phyloP scores from a whole-genome alignment of 2,329 filamentous ascomycete species.

The Teratosphaeria epicoccoides region DNA sequence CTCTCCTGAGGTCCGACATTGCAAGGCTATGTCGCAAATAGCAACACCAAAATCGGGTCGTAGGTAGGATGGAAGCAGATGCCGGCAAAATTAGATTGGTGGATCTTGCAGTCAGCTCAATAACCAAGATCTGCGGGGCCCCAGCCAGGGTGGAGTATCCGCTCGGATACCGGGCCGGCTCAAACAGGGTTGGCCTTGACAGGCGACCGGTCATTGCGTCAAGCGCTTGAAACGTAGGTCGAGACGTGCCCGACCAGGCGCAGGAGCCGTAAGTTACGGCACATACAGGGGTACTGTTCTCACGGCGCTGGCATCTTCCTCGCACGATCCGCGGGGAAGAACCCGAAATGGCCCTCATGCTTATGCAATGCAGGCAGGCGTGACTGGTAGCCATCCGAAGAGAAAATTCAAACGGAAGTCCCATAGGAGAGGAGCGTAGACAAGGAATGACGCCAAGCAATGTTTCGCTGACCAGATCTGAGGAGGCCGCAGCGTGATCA shows the following conservation, averaged over 20 bases:
- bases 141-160: neutral
- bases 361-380: neutral
- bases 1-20: no score
- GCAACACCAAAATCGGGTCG: neutral
- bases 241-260: neutral
- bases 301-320: no score
- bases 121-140: neutral
- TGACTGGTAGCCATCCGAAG: neutral
- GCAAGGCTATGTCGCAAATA: no score
- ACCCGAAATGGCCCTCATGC: neutral
- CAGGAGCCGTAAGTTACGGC: neutral
- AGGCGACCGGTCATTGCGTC: neutral
- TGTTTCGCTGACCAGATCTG: neutral
- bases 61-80: neutral
- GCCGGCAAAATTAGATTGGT: neutral
- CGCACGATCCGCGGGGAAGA: no score
- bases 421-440: neutral
- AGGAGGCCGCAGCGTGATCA: neutral
- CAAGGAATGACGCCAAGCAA: neutral
- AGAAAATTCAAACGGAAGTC: neutral
- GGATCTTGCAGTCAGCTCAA: neutral
- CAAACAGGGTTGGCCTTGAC: neutral
- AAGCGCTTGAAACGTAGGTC: neutral
- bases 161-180: neutral
- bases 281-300: neutral